Conservation (phyloP, 2,329 filamentous ascomycete genomes). For the Didymella keratinophila region DNA sequence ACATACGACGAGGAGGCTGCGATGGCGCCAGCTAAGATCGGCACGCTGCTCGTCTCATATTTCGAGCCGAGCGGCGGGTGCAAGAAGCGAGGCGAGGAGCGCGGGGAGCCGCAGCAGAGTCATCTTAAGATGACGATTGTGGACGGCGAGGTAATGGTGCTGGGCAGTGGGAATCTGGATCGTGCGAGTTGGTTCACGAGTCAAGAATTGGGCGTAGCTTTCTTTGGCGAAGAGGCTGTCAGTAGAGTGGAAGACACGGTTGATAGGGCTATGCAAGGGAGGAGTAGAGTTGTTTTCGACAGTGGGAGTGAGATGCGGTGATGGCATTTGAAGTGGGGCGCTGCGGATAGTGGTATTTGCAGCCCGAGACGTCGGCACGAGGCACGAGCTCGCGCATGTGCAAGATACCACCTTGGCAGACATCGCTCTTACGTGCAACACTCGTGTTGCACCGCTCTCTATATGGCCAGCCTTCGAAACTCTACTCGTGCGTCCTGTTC, state of each 20-base stretch:
- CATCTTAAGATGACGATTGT: constrained; percentile 82
- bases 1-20: constrained; percentile 40
- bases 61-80: constrained; percentile 55
- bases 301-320: constrained; percentile 26
- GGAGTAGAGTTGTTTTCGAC: constrained; percentile 38
- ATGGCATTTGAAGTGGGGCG: no score
- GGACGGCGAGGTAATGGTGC: constrained; percentile 70
- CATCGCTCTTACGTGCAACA: no score
- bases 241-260: constrained; percentile 36
- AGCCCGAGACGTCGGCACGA: no score
- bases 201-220: constrained; percentile 77
- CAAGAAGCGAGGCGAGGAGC: constrained; percentile 33
- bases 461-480: no score
- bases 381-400: no score
- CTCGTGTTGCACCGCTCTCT: no score
- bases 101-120: constrained; percentile 71
- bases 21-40: constrained; percentile 43
- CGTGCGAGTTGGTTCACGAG: constrained; percentile 87
- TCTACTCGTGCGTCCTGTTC: no score
- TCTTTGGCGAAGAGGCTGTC: constrained; percentile 56
- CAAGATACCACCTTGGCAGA: no score
- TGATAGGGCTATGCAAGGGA: constrained; percentile 35
- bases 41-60: constrained; percentile 66
- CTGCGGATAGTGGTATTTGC: no score
- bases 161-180: constrained; percentile 86